A percentile compares a stretch with the other conserved stretches of the same genome.
Evolutionary conservation across 257 asterid species (phyloP).

Genomic region (Lycium barbarum): DNA sequence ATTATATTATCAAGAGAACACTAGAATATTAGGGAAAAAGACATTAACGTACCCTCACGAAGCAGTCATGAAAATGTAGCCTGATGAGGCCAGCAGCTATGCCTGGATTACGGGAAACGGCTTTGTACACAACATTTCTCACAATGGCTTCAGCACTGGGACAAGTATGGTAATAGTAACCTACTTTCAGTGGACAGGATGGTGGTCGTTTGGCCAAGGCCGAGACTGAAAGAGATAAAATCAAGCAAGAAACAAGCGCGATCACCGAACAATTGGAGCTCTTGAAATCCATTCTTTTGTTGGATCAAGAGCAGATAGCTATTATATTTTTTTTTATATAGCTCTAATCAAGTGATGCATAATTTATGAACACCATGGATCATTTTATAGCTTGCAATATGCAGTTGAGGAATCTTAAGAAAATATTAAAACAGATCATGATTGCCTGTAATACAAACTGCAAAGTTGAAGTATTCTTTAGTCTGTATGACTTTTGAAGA

Average conservation of each 20-base stretch:
- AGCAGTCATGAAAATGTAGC: conserved; percentile 80
- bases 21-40: not conserved
- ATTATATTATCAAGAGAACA: not conserved
- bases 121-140: conserved; percentile 47
- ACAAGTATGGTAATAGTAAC: conserved; percentile 49
- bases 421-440: not conserved
- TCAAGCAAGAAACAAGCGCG: conserved; percentile 33
- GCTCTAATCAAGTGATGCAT: not conserved
- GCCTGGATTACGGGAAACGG: conserved; percentile 49
- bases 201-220: conserved; percentile 33
- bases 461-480: not conserved
- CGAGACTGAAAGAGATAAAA: conserved; percentile 22
- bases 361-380: not conserved
- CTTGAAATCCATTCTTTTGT: conserved; percentile 33
- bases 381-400: not conserved
- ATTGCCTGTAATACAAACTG: not conserved
- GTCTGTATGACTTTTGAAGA: not conserved
- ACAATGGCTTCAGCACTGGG: conserved; percentile 61
- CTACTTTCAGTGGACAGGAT: conserved; percentile 43
- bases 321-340: too few species aligned
- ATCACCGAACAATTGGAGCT: conserved; percentile 19
- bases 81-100: conserved; percentile 71
- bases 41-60: conserved; percentile 55
- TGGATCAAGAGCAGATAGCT: not conserved
- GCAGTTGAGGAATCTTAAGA: not conserved